Conservation (phyloP, 106 monocot species). For the Cymbidium sinense region DNA sequence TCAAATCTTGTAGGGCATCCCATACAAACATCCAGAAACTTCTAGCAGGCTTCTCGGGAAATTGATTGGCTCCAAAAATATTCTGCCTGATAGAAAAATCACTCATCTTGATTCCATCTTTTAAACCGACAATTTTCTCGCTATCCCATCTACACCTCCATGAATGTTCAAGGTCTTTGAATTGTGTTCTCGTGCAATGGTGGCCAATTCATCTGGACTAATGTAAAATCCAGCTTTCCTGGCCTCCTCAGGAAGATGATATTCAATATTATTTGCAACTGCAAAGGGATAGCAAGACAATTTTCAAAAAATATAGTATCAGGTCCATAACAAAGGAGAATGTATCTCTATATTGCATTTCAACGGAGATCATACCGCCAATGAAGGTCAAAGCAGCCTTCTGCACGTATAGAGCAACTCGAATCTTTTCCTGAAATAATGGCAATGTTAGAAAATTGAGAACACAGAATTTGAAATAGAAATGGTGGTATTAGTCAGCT, state of each 20-base stretch:
- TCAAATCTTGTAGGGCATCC: constrained; percentile 81
- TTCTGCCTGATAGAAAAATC: constrained; percentile 49
- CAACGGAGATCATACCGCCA: constrained; percentile 32
- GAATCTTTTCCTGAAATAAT: constrained; percentile 58
- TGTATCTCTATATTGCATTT: neutral
- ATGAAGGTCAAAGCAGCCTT: neutral
- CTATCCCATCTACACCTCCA: constrained; percentile 64
- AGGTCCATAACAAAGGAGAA: too few relatives aligned
- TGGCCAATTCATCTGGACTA: too few relatives aligned
- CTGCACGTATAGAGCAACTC: constrained; percentile 69
- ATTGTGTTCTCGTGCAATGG: constrained; percentile 44
- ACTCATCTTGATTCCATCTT: constrained; percentile 48
- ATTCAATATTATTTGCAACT: constrained; percentile 33
- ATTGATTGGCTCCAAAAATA: constrained; percentile 65
- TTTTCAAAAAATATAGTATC: neutral
- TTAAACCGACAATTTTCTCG: constrained; percentile 41
- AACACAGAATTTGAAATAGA: too few relatives aligned
- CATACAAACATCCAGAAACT: constrained; percentile 82
- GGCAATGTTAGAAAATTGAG: too few relatives aligned
- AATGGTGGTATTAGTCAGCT: too few relatives aligned
- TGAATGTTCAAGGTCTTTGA: constrained; percentile 36
- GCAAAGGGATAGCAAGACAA: constrained; percentile 4
- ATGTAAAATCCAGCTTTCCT: too few relatives aligned
- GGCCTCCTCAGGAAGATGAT: constrained; percentile 8
- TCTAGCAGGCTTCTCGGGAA: constrained; percentile 76